These are phyloP conservation scores for Paramecium tetraurelia DNA, from an alignment of 73 alveolate species.

Conservation along the genomic window DNA sequence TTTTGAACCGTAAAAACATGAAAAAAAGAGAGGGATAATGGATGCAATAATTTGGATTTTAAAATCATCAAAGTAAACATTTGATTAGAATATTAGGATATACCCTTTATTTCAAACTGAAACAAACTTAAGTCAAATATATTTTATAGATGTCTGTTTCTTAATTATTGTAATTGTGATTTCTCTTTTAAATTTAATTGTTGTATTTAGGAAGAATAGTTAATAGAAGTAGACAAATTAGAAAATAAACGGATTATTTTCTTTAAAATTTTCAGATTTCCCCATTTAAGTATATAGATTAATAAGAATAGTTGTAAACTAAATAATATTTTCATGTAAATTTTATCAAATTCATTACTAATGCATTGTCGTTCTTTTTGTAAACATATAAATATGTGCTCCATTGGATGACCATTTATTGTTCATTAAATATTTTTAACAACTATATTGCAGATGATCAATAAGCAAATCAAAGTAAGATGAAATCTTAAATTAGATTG, in stretches of 20 bases:
- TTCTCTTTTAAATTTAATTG: not conserved
- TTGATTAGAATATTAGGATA: not conserved
- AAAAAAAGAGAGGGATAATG: not conserved
- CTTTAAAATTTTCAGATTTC: not conserved
- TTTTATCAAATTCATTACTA: not conserved
- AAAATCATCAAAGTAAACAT: not conserved
- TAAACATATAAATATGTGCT: not conserved
- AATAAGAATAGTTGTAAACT: not conserved
- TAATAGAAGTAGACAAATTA: not conserved
- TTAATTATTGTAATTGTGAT: not conserved
- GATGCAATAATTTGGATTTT: not conserved
- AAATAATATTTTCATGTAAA: not conserved
- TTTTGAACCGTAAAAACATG: not conserved
- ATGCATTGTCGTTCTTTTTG: not conserved
- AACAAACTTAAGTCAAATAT: not conserved
- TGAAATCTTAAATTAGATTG: not conserved
- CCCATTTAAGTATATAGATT: not conserved
- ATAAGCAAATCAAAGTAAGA: not conserved
- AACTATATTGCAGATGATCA: not conserved
- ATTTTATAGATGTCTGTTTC: not conserved
- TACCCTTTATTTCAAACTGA: not conserved
- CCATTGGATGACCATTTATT: not conserved
- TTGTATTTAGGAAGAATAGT: not conserved
- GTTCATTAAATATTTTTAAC: not conserved
- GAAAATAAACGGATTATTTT: not conserved